A percentile compares a stretch with the other conserved stretches of the same genome.
These are phyloP conservation scores for Pestalotiopsis sp. DNA, from an alignment of 2,329 filamentous ascomycete species.

Conservation along the genomic window DNA sequence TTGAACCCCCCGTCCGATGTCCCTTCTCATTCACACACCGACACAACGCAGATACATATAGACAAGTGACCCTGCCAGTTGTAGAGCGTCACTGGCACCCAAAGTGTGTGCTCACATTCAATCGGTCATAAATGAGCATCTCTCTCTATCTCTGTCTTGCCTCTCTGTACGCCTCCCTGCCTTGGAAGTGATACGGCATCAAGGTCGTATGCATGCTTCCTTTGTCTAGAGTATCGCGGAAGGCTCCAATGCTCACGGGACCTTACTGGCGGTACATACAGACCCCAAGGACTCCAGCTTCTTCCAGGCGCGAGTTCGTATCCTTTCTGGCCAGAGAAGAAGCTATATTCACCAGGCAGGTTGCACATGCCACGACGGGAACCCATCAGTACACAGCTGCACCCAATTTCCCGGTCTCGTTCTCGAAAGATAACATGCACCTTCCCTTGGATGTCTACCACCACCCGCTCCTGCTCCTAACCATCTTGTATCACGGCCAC, in stretches of 20 bases:
- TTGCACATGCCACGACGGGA: background rate
- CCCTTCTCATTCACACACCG: background rate
- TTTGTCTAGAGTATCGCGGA: background rate
- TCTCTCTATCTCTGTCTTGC: background rate
- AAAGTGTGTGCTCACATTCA: background rate
- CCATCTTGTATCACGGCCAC: background rate
- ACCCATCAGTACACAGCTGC: background rate
- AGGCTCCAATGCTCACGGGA: background rate
- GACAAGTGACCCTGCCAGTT: background rate
- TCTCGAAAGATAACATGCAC: background rate
- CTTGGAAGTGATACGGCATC: background rate
- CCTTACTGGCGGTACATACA: background rate
- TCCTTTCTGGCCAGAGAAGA: background rate
- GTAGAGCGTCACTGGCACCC: background rate
- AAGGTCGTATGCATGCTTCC: background rate
- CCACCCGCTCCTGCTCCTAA: background rate
- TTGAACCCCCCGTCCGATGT: background rate
- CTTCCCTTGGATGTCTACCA: background rate
- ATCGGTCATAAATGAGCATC: slow-evolving; percentile 7
- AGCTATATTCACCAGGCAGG: background rate
- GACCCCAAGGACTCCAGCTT: background rate
- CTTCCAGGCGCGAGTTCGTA: background rate
- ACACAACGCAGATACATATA: background rate
- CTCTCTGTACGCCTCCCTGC: background rate
- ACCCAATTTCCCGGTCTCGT: background rate